Evolutionary conservation across 495 filamentous ascomycete genomes (phyloP), one percentile per base, ranked within the genome.

Genomic region (Penicillium angulare): DNA sequence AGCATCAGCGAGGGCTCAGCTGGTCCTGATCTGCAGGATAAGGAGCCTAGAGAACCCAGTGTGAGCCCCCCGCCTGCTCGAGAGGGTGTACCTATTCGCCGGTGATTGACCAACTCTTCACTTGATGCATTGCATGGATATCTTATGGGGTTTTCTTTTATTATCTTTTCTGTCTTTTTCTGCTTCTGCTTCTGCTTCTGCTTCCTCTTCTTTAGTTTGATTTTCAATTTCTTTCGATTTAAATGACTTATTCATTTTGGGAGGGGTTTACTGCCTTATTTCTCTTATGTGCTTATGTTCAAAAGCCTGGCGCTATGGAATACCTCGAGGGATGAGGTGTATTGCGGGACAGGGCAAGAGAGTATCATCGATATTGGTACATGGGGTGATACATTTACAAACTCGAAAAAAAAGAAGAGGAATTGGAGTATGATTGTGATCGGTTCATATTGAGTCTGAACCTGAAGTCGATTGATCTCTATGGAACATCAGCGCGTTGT

Each of bases 1-100:
- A 90, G 81, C 63, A 79, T 78, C n/a, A 86, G 88, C 49, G 88
- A 90, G 31, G 56, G 78, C 33, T 82, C 82, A 23, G 59, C 59
- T 16, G 67, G 52, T 18, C 66, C 59, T 7, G 71, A 65, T 5
- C 55, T 57, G 18, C 55, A 55, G 31, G 60, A 63, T 26, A 56
- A 72, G 47, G 65, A 52, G 20, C 34, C 26, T 12, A 59, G 69
- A 49, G 65, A 74, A 20, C 51, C 43, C 15, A 77, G 66, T 51
- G 66, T 74, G 27, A 79, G 75, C 53, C 78, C 80, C 16, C 78
- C 67, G 31, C 56, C 69, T 17, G 60, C 65, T 38, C 71, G 75
- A 44, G 79, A 84, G 63, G 82, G 77, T 18, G 78, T 90, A 42
- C 86, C 87, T 32, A 86, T 89, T 56, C 73, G 82, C 48, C 77